Base-by-base conservation (phyloP, 192 early-diverging fungal genomes). In the Mortierella antarctica region DNA sequence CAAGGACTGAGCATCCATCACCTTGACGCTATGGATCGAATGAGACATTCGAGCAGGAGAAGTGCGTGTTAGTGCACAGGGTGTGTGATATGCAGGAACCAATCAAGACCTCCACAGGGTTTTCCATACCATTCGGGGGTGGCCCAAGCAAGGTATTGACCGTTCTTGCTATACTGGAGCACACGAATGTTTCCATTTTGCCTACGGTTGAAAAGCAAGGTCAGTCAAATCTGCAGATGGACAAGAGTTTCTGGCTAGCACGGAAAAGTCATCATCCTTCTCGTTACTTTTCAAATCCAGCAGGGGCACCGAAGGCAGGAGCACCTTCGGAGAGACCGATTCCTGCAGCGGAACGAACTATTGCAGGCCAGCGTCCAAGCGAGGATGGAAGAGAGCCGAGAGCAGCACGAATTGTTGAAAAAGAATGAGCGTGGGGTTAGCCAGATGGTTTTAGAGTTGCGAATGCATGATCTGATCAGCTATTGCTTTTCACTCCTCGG, bases 161-260 rank as follows among this genome's bases (percentile, higher is more conserved):
- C 92, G 69, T 96, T 85, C 75, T 89, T 88, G 82, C 92, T 94
- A 83, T 95, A 96, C 49, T 87, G 88, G 53, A 91, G 86, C 41
- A 81, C 82, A 66, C 89, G 87, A 41, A 84, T 80, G 65, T 83
- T 83, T 58, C 81, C 80, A 60, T 71, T 61, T 44, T 85, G 83
- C 63, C 83, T 86, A 58, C n/a, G 21, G 39, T 45, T 21, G 39
- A 14, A 46, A 13, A 57, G 15, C 7, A 6, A 39, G 42, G 20
- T 52, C 6, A 40, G 41, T 42, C 13, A 67, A 4, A 60, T 40
- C 20, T 62, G 18, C 49, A 47, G 53, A 54, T 40, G 17, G 12
- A 18, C 5, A 67, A 61, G 52, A 51, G 39, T 7, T 40, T 39
- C 23, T 65, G 1, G 11, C 20, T 23, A 42, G 12, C 31, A 18